A percentile compares a stretch with the other conserved stretches of the same genome.
Conservation (phyloP, 2,329 filamentous ascomycete species). For the Fusarium mexicanum region DNA sequence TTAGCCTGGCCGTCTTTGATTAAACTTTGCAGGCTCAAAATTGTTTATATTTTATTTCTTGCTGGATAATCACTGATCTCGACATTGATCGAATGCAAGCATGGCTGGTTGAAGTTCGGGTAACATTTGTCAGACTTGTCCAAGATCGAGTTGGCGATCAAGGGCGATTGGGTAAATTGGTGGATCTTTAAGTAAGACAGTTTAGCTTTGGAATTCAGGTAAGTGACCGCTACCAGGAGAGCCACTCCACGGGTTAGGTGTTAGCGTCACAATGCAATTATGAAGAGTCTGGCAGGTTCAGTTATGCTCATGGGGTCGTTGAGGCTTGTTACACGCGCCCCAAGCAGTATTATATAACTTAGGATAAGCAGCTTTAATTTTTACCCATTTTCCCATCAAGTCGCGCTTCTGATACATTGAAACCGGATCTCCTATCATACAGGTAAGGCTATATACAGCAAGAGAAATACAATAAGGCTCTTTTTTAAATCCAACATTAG, state of each 20-base stretch:
- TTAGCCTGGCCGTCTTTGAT: accelerated
- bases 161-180: not conserved
- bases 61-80: not conserved
- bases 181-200: not conserved
- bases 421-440: accelerated
- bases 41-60: not conserved
- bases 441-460: not conserved
- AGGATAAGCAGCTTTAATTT: not conserved
- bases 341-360: not conserved
- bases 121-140: not conserved
- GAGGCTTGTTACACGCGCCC: no score
- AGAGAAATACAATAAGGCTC: not conserved
- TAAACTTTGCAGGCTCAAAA: not conserved
- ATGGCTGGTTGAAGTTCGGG: not conserved
- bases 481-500: not conserved
- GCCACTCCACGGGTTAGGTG: accelerated
- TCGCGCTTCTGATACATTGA: no score
- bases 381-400: not conserved
- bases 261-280: not conserved
- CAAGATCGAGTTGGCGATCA: not conserved
- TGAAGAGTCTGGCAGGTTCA: not conserved
- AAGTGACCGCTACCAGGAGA: accelerated
- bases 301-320: no score
- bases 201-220: not conserved
- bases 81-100: accelerated